Evolutionary conservation across 2,329 filamentous ascomycete species (phyloP).

Genomic region (Microdochium trichocladiopsis): DNA sequence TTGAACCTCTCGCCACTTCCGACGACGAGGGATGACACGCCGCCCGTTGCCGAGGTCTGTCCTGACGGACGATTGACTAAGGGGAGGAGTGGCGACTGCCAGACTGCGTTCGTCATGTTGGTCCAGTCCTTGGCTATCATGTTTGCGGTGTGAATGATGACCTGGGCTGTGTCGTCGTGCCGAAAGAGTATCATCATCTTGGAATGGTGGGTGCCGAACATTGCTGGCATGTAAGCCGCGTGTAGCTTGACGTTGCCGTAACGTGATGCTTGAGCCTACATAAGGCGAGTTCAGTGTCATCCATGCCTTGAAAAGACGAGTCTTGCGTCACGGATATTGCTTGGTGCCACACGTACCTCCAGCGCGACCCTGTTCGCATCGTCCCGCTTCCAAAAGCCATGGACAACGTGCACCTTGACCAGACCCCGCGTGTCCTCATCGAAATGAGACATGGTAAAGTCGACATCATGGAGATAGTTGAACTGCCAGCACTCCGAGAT

Average conservation of each 20-base stretch:
- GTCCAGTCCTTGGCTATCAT: slow-evolving; percentile 85
- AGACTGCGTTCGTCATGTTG: slow-evolving; percentile 81
- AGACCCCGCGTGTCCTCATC: slow-evolving; percentile 40
- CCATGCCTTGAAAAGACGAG: too few relatives aligned
- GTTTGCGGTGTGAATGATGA: slow-evolving; percentile 85
- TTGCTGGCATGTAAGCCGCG: slow-evolving; percentile 71
- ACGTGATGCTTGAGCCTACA: slow-evolving; percentile 50
- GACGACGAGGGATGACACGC: slow-evolving; percentile 15
- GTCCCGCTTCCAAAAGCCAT: slow-evolving; percentile 62
- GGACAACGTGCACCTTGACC: slow-evolving; percentile 48
- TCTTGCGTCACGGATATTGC: too few relatives aligned
- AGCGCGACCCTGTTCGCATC: slow-evolving; percentile 50
- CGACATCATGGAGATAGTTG: slow-evolving; percentile 57
- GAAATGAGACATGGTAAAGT: slow-evolving; percentile 47
- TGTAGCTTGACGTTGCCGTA: slow-evolving; percentile 66
- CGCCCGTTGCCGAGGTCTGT: too few relatives aligned
- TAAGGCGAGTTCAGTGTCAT: neutral
- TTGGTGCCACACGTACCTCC: too few relatives aligned
- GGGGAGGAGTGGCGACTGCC: slow-evolving; percentile 68
- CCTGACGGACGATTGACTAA: slow-evolving; percentile 17
- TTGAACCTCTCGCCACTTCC: slow-evolving; percentile 71
- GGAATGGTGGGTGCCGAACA: slow-evolving; percentile 78
- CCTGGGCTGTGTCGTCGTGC: slow-evolving; percentile 67
- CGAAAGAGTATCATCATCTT: slow-evolving; percentile 85
- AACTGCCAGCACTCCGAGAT: slow-evolving; percentile 68